These are phyloP conservation scores for Ophiostoma populinum DNA, from an alignment of 2,329 filamentous ascomycete genomes.

Conservation along the genomic window DNA sequence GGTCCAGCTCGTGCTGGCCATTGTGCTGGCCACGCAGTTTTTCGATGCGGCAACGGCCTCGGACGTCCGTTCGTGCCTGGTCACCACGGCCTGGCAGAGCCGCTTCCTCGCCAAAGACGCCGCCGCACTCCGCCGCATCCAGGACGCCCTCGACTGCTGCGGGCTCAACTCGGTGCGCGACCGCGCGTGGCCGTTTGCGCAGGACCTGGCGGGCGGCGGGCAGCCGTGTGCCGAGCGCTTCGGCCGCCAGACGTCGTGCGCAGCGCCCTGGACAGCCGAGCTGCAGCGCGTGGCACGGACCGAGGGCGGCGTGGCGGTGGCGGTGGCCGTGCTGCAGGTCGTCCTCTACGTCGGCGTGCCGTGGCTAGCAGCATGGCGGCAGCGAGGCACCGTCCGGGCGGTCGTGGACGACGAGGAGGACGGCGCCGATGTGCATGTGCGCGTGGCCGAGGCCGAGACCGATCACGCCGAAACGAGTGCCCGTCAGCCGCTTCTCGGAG, in stretches of 20 bases:
- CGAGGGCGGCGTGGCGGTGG: conserved; percentile 34
- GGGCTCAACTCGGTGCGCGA: conserved; percentile 41
- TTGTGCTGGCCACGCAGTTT: conserved; percentile 28
- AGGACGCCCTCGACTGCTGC: conserved; percentile 50
- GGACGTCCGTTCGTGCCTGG: conserved; percentile 26
- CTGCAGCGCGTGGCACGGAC: conserved; percentile 36
- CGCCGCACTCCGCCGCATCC: conserved; percentile 36
- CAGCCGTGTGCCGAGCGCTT: conserved; percentile 27
- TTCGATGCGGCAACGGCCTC: conserved; percentile 20
- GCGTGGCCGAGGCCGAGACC: no score
- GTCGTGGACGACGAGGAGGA: no score
- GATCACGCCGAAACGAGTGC: no score
- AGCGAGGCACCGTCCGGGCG: no score
- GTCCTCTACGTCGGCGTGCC: no score
- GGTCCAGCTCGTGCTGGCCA: conserved; percentile 17
- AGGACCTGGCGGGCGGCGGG: conserved; percentile 10
- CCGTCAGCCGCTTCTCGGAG: no score
- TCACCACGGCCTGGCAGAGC: conserved; percentile 37
- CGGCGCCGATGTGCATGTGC: no score
- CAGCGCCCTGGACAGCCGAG: conserved; percentile 35
- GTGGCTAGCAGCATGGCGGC: no score
- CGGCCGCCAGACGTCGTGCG: conserved; percentile 29
- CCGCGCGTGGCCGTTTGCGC: conserved; percentile 44
- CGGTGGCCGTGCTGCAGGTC: conserved; percentile 39
- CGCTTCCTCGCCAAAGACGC: conserved; percentile 35